Evolutionary conservation across 352 stramenopile genomes (phyloP).

Genomic region (Globisporangium iwayamae): DNA sequence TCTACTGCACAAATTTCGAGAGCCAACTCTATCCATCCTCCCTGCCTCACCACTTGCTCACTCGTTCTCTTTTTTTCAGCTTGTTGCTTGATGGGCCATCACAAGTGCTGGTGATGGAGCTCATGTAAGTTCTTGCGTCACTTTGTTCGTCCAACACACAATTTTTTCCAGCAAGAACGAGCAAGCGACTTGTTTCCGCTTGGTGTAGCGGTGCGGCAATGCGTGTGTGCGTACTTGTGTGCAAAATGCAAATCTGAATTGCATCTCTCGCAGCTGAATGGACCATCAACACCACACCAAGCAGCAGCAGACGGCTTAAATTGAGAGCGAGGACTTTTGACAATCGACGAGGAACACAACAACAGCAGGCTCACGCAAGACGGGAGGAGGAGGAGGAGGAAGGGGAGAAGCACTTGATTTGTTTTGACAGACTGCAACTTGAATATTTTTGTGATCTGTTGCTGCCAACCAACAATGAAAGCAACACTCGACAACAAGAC

Average conservation of each 20-base stretch:
- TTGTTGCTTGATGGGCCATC: no score
- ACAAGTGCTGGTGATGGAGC: no score
- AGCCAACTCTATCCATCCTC: no score
- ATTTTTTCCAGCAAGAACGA: no score
- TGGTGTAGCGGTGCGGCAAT: no score
- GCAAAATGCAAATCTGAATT: not conserved
- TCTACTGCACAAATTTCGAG: no score
- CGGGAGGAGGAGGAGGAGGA: not conserved
- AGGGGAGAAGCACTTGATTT: slow-evolving; percentile 10
- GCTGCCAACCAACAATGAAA: not conserved
- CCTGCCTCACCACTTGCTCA: no score
- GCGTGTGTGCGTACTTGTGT: not conserved
- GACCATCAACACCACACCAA: not conserved
- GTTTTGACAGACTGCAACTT: not conserved
- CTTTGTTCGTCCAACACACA: no score
- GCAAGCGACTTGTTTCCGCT: no score
- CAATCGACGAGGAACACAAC: slow-evolving; percentile 2
- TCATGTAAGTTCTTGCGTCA: no score
- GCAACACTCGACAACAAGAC: not conserved
- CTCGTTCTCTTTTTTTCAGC: no score
- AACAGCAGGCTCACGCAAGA: not conserved
- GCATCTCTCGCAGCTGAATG: not conserved
- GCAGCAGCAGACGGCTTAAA: not conserved
- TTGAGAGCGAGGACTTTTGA: not conserved
- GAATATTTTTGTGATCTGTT: not conserved